These are phyloP conservation scores for Cairneyella variabilis DNA, from an alignment of 495 filamentous ascomycete species.

Conservation along the genomic window DNA sequence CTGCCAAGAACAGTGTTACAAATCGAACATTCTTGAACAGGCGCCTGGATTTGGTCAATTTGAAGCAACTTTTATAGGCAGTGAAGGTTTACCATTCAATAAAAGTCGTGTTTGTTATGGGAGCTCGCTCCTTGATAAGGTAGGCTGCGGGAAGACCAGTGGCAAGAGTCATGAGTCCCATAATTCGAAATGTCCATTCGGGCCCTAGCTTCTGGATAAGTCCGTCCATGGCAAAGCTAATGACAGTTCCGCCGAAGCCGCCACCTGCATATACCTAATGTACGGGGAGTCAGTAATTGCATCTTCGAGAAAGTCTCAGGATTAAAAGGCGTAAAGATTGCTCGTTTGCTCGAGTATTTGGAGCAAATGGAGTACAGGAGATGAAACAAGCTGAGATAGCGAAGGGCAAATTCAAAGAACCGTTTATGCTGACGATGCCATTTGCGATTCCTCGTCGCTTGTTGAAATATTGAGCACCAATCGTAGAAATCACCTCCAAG, in stretches of 20 bases:
- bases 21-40: slow-evolving; percentile 50
- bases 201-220: slow-evolving; percentile 60
- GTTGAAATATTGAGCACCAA: slow-evolving; percentile 71
- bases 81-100: slow-evolving; percentile 42
- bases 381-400: too few species aligned
- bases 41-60: slow-evolving; percentile 25
- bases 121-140: slow-evolving; percentile 50
- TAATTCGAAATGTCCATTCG: slow-evolving; percentile 63
- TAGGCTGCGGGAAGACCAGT: slow-evolving; percentile 52
- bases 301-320: too few species aligned
- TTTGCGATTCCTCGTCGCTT: slow-evolving; percentile 71
- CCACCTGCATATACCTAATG: slow-evolving; percentile 70
- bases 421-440: slow-evolving; percentile 66
- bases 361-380: too few species aligned
- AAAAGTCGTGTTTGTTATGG: slow-evolving; percentile 38
- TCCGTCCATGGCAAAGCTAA: slow-evolving; percentile 51
- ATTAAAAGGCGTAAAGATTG: too few species aligned
- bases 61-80: neutral
- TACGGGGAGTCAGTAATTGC: too few species aligned
- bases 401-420: too few species aligned
- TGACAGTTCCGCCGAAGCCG: slow-evolving; percentile 69
- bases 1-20: slow-evolving; percentile 45
- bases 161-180: slow-evolving; percentile 45
- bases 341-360: too few species aligned
- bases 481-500: slow-evolving; percentile 39